Base-by-base conservation (phyloP, 2,329 filamentous ascomycete genomes). In the Phyllosticta capitalensis region DNA sequence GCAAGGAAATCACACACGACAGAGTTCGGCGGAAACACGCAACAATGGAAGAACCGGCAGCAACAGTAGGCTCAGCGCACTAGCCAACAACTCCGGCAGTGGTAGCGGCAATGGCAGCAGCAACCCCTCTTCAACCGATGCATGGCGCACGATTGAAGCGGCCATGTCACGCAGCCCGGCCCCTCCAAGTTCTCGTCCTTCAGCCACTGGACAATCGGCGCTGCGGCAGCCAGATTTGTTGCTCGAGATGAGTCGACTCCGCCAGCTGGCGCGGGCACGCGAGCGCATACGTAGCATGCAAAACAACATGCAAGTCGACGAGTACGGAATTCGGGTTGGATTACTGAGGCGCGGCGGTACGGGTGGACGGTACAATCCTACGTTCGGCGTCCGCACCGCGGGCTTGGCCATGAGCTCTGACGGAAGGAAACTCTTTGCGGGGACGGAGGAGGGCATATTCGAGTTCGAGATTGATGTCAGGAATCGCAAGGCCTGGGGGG, bases 361-460 rank as follows among this genome's bases (percentile, higher is more conserved):
- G 48, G 22, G 51, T n/a, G 55, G 56, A 7, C 55, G 59, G 17
- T 61, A 28, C 52, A 56, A 54, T 24, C 67, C 70, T 6, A 65
- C 67, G 20, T 63, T 72, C 45, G 76, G 75, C 1, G 71, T 77
- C 21, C 66, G 76, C 38, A 79, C 76, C 20, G 76, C 77, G 5
- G 78, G 78, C 5, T 63, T 79, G 57, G 77, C 77, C 5, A 76
- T 79, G 68, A 79, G 76, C 66, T 67, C 72, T 24, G 77, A 80
- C 65, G 77, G 77, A 9, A 65, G 74, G 20, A 77, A 66, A 58
- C 65, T 80, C 38, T 79, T 76, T 66, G 77, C 73, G 38, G 76
- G 75, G 5, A 77, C 74, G 33, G 85, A 89, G 68, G 84, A 89
- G 64, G 88, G 88, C 59, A 86, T 92, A 58, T 89, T 89, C 67